These are phyloP conservation scores for Jatropha curcas DNA, from an alignment of 345 rosid species.

Conservation along the genomic window DNA sequence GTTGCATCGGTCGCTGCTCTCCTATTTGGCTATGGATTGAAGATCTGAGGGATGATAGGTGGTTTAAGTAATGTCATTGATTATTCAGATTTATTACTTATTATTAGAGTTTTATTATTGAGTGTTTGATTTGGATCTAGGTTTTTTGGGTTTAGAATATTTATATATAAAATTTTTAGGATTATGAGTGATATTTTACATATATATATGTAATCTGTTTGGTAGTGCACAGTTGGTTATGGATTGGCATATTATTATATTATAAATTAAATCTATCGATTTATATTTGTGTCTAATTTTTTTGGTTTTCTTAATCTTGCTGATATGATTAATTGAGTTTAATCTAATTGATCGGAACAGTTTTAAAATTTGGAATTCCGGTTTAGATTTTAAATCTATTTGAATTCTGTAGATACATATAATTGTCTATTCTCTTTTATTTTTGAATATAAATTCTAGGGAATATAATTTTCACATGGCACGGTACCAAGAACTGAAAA, in stretches of 20 bases:
- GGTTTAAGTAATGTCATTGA: not conserved
- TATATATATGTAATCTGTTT: not conserved
- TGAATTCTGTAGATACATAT: too few relatives aligned
- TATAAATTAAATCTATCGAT: not conserved
- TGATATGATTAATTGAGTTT: too few relatives aligned
- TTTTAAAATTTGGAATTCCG: too few relatives aligned
- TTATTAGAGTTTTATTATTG: not conserved
- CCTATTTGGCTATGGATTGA: slow-evolving; percentile 45
- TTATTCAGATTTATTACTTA: not conserved
- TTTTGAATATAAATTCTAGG: too few relatives aligned
- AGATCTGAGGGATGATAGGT: slow-evolving; percentile 41
- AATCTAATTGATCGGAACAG: too few relatives aligned
- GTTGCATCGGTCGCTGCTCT: slow-evolving; percentile 42
- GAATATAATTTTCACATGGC: too few relatives aligned
- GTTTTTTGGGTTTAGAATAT: not conserved
- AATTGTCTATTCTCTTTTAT: too few relatives aligned
- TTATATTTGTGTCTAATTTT: not conserved
- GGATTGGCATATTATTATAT: not conserved
- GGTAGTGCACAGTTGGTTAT: slow-evolving; percentile 13
- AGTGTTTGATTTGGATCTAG: not conserved
- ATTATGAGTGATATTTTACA: not conserved
- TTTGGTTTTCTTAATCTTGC: not conserved
- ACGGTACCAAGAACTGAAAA: too few relatives aligned
- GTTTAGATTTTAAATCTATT: too few relatives aligned
- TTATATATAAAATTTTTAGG: not conserved